These are phyloP conservation scores for Populus euphratica DNA, from an alignment of 345 rosid genomes.

Conservation along the genomic window DNA sequence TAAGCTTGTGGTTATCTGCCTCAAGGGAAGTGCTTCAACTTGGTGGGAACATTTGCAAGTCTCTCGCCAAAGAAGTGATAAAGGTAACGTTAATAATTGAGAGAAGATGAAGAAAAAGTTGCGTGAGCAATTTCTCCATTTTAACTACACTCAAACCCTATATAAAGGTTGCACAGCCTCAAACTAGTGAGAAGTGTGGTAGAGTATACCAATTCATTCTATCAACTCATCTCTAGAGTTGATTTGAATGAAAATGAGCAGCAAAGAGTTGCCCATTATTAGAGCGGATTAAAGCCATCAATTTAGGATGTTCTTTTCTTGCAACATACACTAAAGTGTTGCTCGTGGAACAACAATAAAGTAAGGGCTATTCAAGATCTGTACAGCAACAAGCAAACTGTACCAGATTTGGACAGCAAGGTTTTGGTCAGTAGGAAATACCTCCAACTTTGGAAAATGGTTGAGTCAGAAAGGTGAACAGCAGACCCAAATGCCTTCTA, in stretches of 20 bases:
- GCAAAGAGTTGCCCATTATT: too few relatives aligned
- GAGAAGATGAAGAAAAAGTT: background rate
- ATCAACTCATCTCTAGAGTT: background rate
- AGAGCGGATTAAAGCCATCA: background rate
- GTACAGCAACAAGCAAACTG: background rate
- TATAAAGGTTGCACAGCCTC: background rate
- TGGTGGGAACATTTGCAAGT: background rate
- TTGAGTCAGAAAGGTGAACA: too few relatives aligned
- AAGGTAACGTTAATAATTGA: background rate
- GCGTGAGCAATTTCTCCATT: background rate
- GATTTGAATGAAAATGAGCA: background rate
- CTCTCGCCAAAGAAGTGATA: background rate
- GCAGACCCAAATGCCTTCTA: background rate
- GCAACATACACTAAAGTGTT: too few relatives aligned
- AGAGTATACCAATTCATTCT: too few relatives aligned
- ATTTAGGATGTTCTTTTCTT: too few relatives aligned
- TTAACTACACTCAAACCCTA: background rate
- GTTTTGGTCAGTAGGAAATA: too few relatives aligned
- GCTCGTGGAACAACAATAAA: too few relatives aligned
- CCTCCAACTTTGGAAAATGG: too few relatives aligned
- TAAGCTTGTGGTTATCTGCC: background rate
- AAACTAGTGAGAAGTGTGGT: background rate
- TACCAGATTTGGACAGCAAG: too few relatives aligned
- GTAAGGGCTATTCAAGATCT: too few relatives aligned
- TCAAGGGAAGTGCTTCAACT: background rate